Evolutionary conservation across 2,329 filamentous ascomycete species (phyloP), one percentile per base, ranked within the genome.

Genomic region (Akanthomyces lecanii): DNA sequence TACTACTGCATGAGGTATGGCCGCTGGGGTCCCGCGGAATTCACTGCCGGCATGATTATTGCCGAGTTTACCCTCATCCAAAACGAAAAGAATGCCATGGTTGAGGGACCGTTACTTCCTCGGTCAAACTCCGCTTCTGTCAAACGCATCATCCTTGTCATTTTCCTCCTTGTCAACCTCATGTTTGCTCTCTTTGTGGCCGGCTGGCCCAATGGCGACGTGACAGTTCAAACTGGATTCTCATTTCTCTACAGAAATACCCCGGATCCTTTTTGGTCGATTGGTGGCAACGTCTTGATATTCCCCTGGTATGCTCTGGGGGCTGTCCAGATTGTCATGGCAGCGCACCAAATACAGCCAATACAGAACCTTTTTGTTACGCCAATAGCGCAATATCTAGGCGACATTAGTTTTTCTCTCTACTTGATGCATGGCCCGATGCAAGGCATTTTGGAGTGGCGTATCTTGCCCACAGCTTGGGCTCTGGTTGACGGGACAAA

Each of bases 391-490:
- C 80, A 81, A 67, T 84, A 83, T 68, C 71, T 84, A 0, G 82
- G 82, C 30, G 75, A 75, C 66, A 78, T 84, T 66, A 82, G 79
- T 68, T 85, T 81, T 70, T 76, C 79, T 48, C 68, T 85, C 25
- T 85, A 85, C 69, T 74, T 84, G 8, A 78, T 82, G 70, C 82
- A 84, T 67, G 84, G 84, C 0, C 78, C 78, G 5, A 75, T 81
- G 14, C 70, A 84, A 10, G 77, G 74, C 16, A 65, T 77, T 52
- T 68, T 77, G 65, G 71, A 74, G 62, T 57, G 64, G 33, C 66
- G 67, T 28, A 63, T 67, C 64, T 44, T 65, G 66, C 63, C 65
- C 4, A 11, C 40, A 23, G 36, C 65, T 1, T 68, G 66, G 65
- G 53, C 48, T 38, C 65, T 77, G 8, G 63, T 74, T 7, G 75